Conservation (phyloP, 2,329 filamentous ascomycete genomes). For the Rutstroemia sp. region DNA sequence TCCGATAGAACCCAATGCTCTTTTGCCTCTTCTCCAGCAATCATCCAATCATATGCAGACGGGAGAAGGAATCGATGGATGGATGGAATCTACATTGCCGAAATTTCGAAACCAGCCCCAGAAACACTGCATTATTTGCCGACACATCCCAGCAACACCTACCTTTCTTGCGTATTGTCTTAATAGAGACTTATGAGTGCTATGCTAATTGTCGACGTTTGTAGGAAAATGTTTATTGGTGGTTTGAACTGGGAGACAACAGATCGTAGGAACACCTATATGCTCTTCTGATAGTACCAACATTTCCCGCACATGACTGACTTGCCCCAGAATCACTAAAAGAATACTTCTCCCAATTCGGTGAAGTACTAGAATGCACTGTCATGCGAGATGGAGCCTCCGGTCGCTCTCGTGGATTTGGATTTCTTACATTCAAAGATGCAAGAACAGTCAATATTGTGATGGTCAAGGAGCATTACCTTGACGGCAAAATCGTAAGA, state of each 20-base stretch:
- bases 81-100: not conserved
- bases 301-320: no score
- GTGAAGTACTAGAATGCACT: conserved; percentile 94
- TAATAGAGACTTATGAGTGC: conserved; percentile 6
- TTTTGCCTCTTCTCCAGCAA: conserved; percentile 3
- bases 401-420: conserved; percentile 89
- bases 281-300: not conserved
- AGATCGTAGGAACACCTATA: conserved; percentile 57
- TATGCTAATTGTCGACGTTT: conserved; percentile 24
- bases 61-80: not conserved
- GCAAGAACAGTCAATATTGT: conserved; percentile 97
- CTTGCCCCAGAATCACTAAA: conserved; percentile 72
- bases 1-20: not conserved
- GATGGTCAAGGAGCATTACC: conserved; percentile 98
- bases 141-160: not conserved
- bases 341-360: conserved; percentile 96
- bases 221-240: conserved; percentile 99
- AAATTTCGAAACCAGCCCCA: not conserved
- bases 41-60: not conserved
- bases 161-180: conserved; percentile 9
- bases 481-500: conserved; percentile 96
- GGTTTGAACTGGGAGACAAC: conserved; percentile 99
- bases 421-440: conserved; percentile 96
- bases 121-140: not conserved
- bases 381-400: conserved; percentile 98